Base-by-base conservation (phyloP, 257 asterid genomes). In the Solanum ossicruentum region DNA sequence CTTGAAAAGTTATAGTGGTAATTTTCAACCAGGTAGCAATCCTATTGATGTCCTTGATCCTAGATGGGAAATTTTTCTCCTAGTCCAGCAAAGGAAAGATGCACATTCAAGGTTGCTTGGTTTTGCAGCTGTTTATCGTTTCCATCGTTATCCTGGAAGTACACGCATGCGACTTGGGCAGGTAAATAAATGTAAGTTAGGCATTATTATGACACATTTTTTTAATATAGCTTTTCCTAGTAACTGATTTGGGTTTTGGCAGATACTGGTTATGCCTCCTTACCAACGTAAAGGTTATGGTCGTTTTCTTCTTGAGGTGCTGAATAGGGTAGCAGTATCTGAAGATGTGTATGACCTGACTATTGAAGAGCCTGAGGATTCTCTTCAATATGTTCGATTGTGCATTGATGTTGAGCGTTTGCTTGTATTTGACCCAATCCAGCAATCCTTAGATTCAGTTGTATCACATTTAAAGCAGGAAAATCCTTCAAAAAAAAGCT, bases 31-130 rank as follows among this genome's bases (percentile, higher is more conserved):
- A 97, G 98, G 98, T 83, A 93, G 99, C 96, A 95, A 94, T 89
- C 98, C 98, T n/a, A 97, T 97, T 86, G 99, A 97, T 79, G 84
- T 97, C 72, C 91, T 92, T 36, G 98, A 95, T 93, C 95, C 96
- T 83, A 86, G 90, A n/a, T 97, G 99, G 98, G 95, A 95, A 90
- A 93, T 97, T 73, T 97, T 94, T 86, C 80, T 94, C 47, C 84
- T 92, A 69, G 93, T 92, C 51, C 91, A 81, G 89, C 93, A 89
- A 58, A 84, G 83, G 77, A 23, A 66, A 23, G 66, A 83, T 51
- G 32, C 32, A 66, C 90, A 86, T 86, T 80, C 21, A 71, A 89
- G 69, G 67, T 83, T 94, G 87, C 91, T 97, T 81, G 98, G 98
- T 81, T 97, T 97, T 91, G 94, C 98, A 52, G 95, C 98, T 66